These are phyloP conservation scores for Phialophora verrucosa DNA, from an alignment of 2,329 filamentous ascomycete genomes.

Conservation along the genomic window DNA sequence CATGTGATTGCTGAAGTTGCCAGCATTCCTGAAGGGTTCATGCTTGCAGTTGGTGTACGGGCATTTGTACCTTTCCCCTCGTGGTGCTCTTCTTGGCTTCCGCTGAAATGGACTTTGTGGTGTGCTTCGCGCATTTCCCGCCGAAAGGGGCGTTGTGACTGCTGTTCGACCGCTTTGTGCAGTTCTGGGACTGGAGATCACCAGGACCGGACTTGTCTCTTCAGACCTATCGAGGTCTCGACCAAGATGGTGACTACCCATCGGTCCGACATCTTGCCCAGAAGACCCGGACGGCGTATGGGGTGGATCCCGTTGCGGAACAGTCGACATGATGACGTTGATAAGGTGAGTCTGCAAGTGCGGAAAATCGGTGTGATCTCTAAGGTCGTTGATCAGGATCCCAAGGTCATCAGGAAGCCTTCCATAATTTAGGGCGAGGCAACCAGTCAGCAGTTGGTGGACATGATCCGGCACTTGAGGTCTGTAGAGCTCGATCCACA, in stretches of 20 bases:
- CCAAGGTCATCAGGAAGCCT: constrained; percentile 22
- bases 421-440: constrained; percentile 21
- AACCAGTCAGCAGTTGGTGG: constrained; percentile 14
- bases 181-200: constrained; percentile 10
- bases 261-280: background rate
- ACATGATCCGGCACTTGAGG: constrained; percentile 12
- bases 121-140: constrained; percentile 3
- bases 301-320: background rate
- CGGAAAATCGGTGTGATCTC: constrained; percentile 17
- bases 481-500: constrained; percentile 23
- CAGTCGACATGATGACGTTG: constrained; percentile 8
- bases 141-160: constrained; percentile 8
- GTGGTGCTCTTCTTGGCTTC: constrained; percentile 18
- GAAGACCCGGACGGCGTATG: background rate
- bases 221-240: background rate
- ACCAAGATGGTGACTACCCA: background rate
- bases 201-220: background rate
- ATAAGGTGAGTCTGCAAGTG: constrained; percentile 12
- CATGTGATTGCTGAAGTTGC: constrained; percentile 31
- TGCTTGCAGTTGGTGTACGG: constrained; percentile 23
- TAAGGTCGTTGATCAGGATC: constrained; percentile 16
- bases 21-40: constrained; percentile 21
- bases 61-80: constrained; percentile 24
- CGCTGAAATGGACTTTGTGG: constrained; percentile 9
- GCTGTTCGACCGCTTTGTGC: constrained; percentile 7